phyloP scores from a whole-genome alignment of 2,329 filamentous ascomycete genomes.

The Ramularia endophylla region DNA sequence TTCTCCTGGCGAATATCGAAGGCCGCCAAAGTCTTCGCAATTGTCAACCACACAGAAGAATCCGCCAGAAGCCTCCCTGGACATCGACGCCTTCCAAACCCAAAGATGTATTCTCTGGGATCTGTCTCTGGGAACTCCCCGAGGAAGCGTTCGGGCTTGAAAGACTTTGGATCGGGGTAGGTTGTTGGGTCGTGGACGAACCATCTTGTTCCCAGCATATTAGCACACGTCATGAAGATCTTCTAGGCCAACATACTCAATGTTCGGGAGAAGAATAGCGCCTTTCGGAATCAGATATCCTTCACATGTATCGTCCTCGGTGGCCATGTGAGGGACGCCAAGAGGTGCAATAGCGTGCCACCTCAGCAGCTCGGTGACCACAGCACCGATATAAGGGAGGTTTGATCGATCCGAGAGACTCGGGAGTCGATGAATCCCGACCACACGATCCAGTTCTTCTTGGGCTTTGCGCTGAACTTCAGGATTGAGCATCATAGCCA shows the following conservation, averaged over 20 bases:
- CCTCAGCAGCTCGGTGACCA: conserved; percentile 32
- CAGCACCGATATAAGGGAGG: conserved; percentile 29
- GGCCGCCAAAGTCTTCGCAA: conserved; percentile 8
- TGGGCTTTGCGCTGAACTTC: conserved; percentile 27
- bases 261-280: too few species aligned
- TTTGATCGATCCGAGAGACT: conserved; percentile 22
- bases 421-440: conserved; percentile 25
- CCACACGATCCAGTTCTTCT: conserved; percentile 27
- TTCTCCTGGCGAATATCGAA: conserved; percentile 8
- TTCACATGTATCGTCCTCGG: conserved; percentile 35
- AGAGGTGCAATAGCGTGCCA: conserved; percentile 31
- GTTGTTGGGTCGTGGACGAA: conserved; percentile 27
- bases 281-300: conserved; percentile 38
- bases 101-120: too few species aligned
- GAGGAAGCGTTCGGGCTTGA: conserved; percentile 26
- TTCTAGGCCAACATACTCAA: too few species aligned
- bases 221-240: too few species aligned
- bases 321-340: too few species aligned
- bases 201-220: conserved; percentile 34
- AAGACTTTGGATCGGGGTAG: conserved; percentile 19
- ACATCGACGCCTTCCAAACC: conserved; percentile 15
- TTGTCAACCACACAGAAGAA: conserved; percentile 7
- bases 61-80: conserved; percentile 12
- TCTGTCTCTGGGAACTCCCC: conserved; percentile 16
- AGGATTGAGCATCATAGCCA: conserved; percentile 26